Evolutionary conservation across 2,329 filamentous ascomycete species (phyloP).

Genomic region (Pseudogymnoascus sp.): DNA sequence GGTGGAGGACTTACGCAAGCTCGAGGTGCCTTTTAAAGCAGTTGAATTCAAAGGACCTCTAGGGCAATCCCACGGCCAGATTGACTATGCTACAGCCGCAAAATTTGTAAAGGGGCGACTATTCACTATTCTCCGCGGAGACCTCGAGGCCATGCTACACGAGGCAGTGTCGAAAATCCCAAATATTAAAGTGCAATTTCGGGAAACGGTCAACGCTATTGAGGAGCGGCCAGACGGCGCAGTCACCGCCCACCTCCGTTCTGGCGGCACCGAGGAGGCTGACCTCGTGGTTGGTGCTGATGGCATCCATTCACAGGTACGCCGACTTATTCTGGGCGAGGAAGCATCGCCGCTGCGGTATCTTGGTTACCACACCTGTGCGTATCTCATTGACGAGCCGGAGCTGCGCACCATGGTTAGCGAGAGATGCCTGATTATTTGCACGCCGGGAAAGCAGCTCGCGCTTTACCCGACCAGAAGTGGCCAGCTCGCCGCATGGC

Average conservation of each 20-base stretch:
- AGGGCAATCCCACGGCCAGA: background rate
- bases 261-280: constrained; percentile 11
- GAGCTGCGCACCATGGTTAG: background rate
- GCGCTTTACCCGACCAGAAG: background rate
- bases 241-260: background rate
- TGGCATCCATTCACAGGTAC: constrained; percentile 57
- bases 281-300: constrained; percentile 41
- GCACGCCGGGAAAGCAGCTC: background rate
- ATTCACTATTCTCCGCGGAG: background rate
- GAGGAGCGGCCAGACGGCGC: background rate
- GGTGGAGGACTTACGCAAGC: background rate
- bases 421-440: background rate
- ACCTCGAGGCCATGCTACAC: background rate
- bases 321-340: constrained; percentile 27
- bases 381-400: background rate
- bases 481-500: background rate
- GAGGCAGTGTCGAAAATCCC: background rate
- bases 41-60: background rate
- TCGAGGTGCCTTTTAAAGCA: background rate
- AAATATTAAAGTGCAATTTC: background rate
- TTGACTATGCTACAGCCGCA: background rate
- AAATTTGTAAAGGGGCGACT: background rate
- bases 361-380: background rate
- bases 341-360: background rate
- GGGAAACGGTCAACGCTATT: background rate